phyloP scores from a whole-genome alignment of 2,329 filamentous ascomycete genomes.

The Curvularia eragrostidis region DNA sequence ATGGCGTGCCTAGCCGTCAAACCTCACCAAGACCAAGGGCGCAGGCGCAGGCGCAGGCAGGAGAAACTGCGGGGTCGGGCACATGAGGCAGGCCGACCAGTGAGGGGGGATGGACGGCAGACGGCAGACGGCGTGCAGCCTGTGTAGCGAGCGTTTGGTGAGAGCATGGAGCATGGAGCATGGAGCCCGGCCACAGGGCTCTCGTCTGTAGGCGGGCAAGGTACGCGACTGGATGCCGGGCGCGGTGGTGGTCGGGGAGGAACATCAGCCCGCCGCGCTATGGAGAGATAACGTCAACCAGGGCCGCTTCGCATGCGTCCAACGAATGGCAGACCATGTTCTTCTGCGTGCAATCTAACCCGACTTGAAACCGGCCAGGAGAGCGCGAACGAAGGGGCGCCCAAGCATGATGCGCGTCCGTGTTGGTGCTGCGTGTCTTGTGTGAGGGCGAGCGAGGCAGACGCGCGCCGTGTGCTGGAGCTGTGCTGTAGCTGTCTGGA shows the following conservation, averaged over 20 bases:
- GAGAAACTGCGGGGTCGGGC: conserved; percentile 15
- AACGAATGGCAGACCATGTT: conserved; percentile 35
- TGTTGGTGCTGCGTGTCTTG: conserved; percentile 2
- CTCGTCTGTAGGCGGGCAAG: conserved; percentile 11
- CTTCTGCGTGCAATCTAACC: conserved; percentile 44
- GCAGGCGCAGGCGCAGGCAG: neutral
- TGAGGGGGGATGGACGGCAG: neutral
- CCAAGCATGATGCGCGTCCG: conserved; percentile 16
- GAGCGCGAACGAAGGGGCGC: conserved; percentile 20
- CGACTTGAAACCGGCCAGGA: conserved; percentile 40
- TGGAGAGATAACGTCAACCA: conserved; percentile 29
- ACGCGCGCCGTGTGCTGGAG: no score
- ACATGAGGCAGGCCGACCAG: conserved; percentile 8
- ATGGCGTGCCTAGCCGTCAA: conserved; percentile 6
- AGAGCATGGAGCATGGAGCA: conserved; percentile 15
- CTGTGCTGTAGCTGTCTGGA: neutral
- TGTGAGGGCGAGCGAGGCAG: neutral
- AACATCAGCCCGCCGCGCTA: conserved; percentile 33
- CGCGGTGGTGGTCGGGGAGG: conserved; percentile 17
- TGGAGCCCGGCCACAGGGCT: conserved; percentile 13
- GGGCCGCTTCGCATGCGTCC: conserved; percentile 27
- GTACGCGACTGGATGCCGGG: conserved; percentile 20
- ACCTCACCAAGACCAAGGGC: no score
- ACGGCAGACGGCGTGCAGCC: neutral
- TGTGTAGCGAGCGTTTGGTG: conserved; percentile 14